Conservation (phyloP, 495 filamentous ascomycete genomes). For the Hypoxylon crocopeplum region DNA sequence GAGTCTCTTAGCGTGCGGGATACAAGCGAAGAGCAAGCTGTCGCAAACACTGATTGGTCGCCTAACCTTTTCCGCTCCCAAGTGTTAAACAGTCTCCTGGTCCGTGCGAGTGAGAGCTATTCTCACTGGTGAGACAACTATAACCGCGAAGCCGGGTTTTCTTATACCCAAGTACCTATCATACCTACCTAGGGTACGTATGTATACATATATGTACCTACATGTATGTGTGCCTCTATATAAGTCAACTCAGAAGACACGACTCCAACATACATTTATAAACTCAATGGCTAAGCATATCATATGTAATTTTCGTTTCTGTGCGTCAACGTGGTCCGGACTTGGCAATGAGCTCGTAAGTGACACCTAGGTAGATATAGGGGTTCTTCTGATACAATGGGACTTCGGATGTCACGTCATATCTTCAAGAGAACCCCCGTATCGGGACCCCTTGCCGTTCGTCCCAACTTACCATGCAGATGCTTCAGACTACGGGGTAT, state of each 20-base stretch:
- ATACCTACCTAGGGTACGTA: background rate
- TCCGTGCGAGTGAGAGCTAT: slow-evolving; percentile 15
- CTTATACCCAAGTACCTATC: no score
- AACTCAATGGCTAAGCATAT: no score
- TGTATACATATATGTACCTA: background rate
- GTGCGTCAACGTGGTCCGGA: background rate
- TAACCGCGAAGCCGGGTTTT: slow-evolving; percentile 15
- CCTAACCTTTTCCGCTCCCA: slow-evolving; percentile 14
- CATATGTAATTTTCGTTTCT: no score
- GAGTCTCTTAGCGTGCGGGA: slow-evolving; percentile 16
- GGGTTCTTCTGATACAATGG: slow-evolving; percentile 24
- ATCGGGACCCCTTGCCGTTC: slow-evolving; percentile 5
- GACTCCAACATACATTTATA: no score
- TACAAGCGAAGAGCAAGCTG: slow-evolving; percentile 7
- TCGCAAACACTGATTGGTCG: slow-evolving; percentile 19
- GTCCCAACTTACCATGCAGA: slow-evolving; percentile 15
- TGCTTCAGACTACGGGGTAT: slow-evolving; percentile 5
- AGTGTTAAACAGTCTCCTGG: slow-evolving; percentile 4
- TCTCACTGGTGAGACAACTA: slow-evolving; percentile 13
- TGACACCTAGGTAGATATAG: background rate
- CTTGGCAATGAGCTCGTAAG: background rate
- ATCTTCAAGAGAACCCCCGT: slow-evolving; percentile 2
- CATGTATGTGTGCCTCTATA: no score
- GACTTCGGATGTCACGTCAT: slow-evolving; percentile 23
- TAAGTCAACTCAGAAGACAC: no score